These are phyloP conservation scores for Adansonia grandidieri DNA, from an alignment of 441 rosid genomes.

Conservation along the genomic window DNA sequence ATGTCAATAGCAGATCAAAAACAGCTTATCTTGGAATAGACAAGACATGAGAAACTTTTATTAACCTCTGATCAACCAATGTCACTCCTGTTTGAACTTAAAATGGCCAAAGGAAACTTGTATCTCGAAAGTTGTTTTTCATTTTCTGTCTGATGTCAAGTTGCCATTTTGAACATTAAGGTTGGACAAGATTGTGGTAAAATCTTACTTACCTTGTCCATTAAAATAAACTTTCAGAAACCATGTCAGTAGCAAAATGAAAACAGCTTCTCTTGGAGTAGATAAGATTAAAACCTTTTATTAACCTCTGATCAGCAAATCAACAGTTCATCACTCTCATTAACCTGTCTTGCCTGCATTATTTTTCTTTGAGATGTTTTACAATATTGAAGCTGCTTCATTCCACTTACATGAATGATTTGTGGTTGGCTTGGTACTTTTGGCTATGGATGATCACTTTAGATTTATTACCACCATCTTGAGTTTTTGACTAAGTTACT, in stretches of 20 bases:
- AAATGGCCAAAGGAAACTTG: conserved; percentile 7
- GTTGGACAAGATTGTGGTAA: conserved; percentile 16
- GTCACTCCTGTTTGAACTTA: conserved; percentile 10
- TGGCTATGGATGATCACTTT: conserved; percentile 3
- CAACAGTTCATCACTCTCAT: neutral
- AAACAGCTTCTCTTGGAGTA: neutral
- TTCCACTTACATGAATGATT: conserved; percentile 1
- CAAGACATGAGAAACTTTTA: neutral
- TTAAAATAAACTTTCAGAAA: conserved; percentile 9
- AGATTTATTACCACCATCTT: neutral
- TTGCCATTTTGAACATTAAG: conserved; percentile 12
- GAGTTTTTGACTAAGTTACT: conserved; percentile 18
- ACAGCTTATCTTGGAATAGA: conserved; percentile 7
- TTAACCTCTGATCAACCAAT: conserved; percentile 14
- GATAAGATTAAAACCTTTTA: neutral
- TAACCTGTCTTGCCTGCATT: conserved; percentile 15
- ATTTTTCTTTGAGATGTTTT: neutral
- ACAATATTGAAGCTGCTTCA: conserved; percentile 17
- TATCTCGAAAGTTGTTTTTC: neutral
- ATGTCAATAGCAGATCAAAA: neutral
- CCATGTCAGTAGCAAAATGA: neutral
- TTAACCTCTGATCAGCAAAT: conserved; percentile 12
- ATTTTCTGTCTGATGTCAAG: conserved; percentile 5
- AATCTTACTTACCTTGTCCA: neutral
- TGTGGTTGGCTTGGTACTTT: conserved; percentile 18